A percentile compares a stretch with the other conserved stretches of the same genome.
These are phyloP conservation scores for Isatis lusitanica DNA, from an alignment of 441 rosid genomes.

Conservation along the genomic window DNA sequence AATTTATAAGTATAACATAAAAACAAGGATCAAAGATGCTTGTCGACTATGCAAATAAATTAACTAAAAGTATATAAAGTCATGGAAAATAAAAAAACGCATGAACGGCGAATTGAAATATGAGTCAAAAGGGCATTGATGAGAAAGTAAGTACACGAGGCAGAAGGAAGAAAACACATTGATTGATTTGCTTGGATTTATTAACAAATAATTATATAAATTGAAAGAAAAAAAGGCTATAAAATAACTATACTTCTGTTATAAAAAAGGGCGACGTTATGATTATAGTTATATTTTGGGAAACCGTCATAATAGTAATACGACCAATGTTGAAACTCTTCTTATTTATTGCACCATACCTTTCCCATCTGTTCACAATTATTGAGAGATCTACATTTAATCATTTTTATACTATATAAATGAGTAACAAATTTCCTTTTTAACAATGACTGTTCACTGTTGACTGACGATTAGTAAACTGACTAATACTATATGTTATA, in stretches of 20 bases:
- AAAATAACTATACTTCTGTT: not conserved
- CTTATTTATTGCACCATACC: conserved; percentile 30
- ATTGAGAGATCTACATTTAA: conserved; percentile 9
- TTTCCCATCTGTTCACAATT: conserved; percentile 30
- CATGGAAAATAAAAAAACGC: conserved; percentile 33
- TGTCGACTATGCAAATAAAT: conserved; percentile 21
- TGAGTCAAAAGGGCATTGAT: conserved; percentile 53
- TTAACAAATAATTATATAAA: not conserved
- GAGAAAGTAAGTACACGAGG: conserved; percentile 57
- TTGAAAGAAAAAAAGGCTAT: not conserved
- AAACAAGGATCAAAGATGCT: conserved; percentile 8
- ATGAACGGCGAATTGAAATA: conserved; percentile 46
- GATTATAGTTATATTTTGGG: conserved; percentile 37
- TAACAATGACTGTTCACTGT: not conserved
- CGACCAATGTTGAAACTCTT: conserved; percentile 28
- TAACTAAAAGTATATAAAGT: not conserved
- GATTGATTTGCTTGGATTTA: conserved; percentile 3
- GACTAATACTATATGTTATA: conserved; percentile 1
- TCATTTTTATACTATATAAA: not conserved
- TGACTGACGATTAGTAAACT: not conserved
- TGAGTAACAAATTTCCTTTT: not conserved
- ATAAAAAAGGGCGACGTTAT: conserved; percentile 21
- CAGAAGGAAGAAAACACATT: conserved; percentile 33
- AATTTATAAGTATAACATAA: not conserved
- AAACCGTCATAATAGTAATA: conserved; percentile 31